These are phyloP conservation scores for Lepidium didymum DNA, from an alignment of 345 rosid species.

Conservation along the genomic window DNA sequence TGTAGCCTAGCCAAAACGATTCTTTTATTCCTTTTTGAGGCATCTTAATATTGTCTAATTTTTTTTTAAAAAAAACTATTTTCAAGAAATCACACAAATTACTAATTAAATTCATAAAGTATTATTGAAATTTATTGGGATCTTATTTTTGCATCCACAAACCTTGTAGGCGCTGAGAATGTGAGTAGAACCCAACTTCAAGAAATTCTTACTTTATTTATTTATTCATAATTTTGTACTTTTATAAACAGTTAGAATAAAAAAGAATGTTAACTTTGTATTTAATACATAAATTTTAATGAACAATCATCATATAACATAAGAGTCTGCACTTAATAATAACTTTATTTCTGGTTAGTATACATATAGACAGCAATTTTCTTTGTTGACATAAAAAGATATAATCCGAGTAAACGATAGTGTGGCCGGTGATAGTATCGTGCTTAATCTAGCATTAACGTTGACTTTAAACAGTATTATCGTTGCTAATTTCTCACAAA, in stretches of 20 bases:
- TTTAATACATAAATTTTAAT: too few relatives aligned
- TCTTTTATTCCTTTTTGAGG: too few relatives aligned
- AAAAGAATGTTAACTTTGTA: too few relatives aligned
- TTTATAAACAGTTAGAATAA: too few relatives aligned
- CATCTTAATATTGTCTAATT: too few relatives aligned
- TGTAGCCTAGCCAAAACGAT: background rate
- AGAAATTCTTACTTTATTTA: background rate
- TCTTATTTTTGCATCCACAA: conserved; percentile 33
- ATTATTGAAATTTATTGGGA: conserved; percentile 23
- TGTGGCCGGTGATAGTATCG: background rate
- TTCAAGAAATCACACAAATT: conserved; percentile 6
- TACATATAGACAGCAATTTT: background rate
- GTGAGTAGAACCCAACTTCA: background rate
- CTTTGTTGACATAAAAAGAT: background rate
- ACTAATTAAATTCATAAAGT: background rate
- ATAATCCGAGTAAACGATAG: background rate
- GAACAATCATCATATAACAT: background rate
- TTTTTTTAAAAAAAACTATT: too few relatives aligned
- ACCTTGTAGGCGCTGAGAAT: conserved; percentile 3
- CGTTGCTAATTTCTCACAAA: background rate
- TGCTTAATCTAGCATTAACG: background rate
- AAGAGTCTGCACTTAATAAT: background rate
- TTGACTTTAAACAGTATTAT: background rate
- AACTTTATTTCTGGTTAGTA: too few relatives aligned
- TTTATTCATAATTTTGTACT: background rate